Percentiles rank a stretch among this genome's conserved stretches.
Conservation (phyloP, 345 rosid genomes). For the Populus euphratica region DNA sequence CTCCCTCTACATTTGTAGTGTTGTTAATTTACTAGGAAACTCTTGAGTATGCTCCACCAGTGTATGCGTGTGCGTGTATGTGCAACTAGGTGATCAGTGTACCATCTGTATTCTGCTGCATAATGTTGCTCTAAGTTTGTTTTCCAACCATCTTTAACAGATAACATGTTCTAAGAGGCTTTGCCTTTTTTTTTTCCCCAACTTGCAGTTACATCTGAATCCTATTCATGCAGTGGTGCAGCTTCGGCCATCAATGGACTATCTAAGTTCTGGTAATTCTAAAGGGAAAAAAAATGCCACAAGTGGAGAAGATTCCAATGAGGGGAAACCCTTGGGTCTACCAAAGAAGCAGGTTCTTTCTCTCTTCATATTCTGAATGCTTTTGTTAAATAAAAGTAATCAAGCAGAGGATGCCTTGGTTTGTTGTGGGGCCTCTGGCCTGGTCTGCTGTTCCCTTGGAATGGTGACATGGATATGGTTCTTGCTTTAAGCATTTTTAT, state of each 20-base stretch:
- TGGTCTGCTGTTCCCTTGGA: not conserved
- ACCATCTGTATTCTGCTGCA: not conserved
- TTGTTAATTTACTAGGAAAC: too few relatives aligned
- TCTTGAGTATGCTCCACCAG: too few relatives aligned
- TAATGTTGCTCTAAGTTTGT: not conserved
- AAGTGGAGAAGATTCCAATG: conserved; percentile 32
- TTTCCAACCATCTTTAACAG: not conserved
- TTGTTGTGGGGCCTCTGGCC: not conserved
- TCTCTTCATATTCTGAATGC: not conserved
- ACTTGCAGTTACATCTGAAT: conserved; percentile 79
- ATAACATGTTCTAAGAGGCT: conserved; percentile 6
- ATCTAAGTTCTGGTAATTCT: conserved; percentile 33
- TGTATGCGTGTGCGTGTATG: too few relatives aligned
- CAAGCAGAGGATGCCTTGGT: not conserved
- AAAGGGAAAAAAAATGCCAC: conserved; percentile 40
- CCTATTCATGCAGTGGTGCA: conserved; percentile 83
- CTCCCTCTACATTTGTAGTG: too few relatives aligned
- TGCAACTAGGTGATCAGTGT: too few relatives aligned
- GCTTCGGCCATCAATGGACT: conserved; percentile 67
- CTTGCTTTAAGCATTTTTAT: not conserved
- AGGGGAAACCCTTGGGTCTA: conserved; percentile 38
- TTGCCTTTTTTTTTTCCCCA: not conserved
- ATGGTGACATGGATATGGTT: not conserved
- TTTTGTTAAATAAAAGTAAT: not conserved
- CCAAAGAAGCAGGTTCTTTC: conserved; percentile 57